A percentile compares a stretch with the other conserved stretches of the same genome.
Conservation (phyloP, 768 basidiomycete genomes). For the Tylopilus plumbeoviolaceoides region DNA sequence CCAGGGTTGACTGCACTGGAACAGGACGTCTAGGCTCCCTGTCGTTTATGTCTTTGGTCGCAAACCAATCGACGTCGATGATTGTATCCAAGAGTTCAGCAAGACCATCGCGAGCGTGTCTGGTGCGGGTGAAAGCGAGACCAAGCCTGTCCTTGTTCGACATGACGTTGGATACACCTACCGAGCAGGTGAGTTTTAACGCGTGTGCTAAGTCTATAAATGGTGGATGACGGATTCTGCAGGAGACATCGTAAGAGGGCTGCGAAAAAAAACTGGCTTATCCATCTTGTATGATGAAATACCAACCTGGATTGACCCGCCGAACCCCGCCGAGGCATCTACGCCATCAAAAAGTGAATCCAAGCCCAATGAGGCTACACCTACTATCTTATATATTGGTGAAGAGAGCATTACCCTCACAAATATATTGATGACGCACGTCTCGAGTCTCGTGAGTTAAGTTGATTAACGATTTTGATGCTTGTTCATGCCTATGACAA, state of each 20-base stretch:
- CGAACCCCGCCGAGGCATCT: not conserved
- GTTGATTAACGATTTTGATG: not conserved
- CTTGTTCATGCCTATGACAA: not conserved
- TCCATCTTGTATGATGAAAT: slow-evolving; percentile 37
- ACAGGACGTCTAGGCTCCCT: slow-evolving; percentile 80
- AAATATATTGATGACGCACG: slow-evolving; percentile 83
- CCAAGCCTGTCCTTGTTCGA: slow-evolving; percentile 48
- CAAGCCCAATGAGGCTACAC: not conserved
- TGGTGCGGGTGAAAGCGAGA: slow-evolving; percentile 1
- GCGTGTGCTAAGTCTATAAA: not conserved
- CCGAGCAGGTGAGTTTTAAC: slow-evolving; percentile 45
- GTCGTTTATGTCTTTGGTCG: slow-evolving; percentile 90
- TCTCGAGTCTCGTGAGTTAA: slow-evolving; percentile 50
- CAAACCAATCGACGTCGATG: slow-evolving; percentile 52
- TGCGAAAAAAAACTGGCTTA: slow-evolving; percentile 25
- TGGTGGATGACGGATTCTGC: not conserved
- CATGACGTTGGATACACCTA: slow-evolving; percentile 81
- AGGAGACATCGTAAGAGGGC: slow-evolving; percentile 18
- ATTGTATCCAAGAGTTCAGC: slow-evolving; percentile 44
- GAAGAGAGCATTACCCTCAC: slow-evolving; percentile 75
- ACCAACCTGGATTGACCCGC: slow-evolving; percentile 25
- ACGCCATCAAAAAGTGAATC: not conserved
- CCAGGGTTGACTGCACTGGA: not conserved
- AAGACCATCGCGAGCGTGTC: slow-evolving; percentile 25
- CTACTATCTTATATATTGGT: slow-evolving; percentile 60